phyloP scores from a whole-genome alignment of 1,139 yeast species.

The Nakaseomyces glabratus region DNA sequence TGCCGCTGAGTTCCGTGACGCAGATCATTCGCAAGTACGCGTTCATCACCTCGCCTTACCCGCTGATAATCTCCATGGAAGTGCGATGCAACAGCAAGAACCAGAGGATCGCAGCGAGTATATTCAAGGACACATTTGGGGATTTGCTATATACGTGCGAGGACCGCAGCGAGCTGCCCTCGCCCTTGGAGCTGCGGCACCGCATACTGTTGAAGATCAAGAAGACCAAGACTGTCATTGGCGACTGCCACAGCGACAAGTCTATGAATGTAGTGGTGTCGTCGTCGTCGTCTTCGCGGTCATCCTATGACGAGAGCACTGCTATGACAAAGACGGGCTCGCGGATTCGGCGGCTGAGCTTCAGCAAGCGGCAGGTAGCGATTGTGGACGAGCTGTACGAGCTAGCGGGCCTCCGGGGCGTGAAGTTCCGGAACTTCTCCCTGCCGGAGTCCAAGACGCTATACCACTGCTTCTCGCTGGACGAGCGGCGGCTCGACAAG shows the following conservation, averaged over 20 bases:
- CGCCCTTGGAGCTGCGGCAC: constrained; percentile 64
- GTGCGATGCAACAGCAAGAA: constrained; percentile 61
- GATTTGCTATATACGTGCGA: constrained; percentile 37
- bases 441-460: constrained; percentile 74
- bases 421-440: constrained; percentile 72
- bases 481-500: constrained; percentile 57
- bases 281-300: constrained; percentile 12
- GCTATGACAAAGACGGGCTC: constrained; percentile 20
- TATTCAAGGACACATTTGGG: constrained; percentile 50
- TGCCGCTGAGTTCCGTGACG: constrained; percentile 61
- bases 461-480: constrained; percentile 80
- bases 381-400: constrained; percentile 46
- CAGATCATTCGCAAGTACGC: constrained; percentile 73
- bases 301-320: constrained; percentile 20
- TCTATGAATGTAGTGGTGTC: background rate
- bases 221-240: constrained; percentile 33
- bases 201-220: constrained; percentile 72
- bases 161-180: constrained; percentile 41
- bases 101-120: constrained; percentile 49
- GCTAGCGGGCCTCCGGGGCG: constrained; percentile 62
- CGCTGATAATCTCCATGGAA: constrained; percentile 81
- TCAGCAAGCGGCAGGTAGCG: constrained; percentile 28
- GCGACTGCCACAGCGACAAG: background rate
- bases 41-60: constrained; percentile 73
- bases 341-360: constrained; percentile 22